A percentile compares a stretch with the other conserved stretches of the same genome.
Conservation (phyloP, 805 yeast species). For the Kockiozyma suomiensis region DNA sequence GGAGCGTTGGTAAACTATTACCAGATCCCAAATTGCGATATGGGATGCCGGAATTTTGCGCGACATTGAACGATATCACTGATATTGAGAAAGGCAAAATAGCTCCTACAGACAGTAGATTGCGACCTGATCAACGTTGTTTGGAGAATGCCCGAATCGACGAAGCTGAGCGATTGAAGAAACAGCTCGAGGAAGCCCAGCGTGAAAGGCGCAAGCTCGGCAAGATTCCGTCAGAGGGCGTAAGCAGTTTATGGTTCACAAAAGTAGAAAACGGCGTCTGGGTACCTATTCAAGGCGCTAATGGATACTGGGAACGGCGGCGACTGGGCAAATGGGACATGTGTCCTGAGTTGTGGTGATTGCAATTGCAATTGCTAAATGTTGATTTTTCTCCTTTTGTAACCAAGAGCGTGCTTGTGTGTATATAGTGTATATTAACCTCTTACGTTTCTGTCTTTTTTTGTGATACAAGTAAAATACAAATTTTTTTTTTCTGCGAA, state of each 20-base stretch:
- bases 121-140: constrained; percentile 78
- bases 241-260: constrained; percentile 22
- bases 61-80: constrained; percentile 79
- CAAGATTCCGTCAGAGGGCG: constrained; percentile 29
- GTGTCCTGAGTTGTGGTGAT: constrained; percentile 27
- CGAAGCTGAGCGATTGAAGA: constrained; percentile 70
- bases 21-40: constrained; percentile 62
- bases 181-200: constrained; percentile 74
- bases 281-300: constrained; percentile 29
- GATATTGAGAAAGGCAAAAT: constrained; percentile 61
- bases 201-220: constrained; percentile 64
- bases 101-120: constrained; percentile 87
- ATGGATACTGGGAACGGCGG: constrained; percentile 30
- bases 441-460: no score
- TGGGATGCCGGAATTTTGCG: constrained; percentile 85
- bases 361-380: not conserved
- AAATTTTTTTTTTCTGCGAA: not conserved
- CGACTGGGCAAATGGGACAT: constrained; percentile 19
- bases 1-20: constrained; percentile 73
- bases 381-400: not conserved
- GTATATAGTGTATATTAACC: not conserved
- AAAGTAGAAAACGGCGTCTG: constrained; percentile 30
- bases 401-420: no score
- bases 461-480: no score
- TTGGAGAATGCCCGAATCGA: constrained; percentile 73